Evolutionary conservation across 2,329 filamentous ascomycete genomes (phyloP), one percentile per base, ranked within the genome.

Genomic region (Phaeomoniella chlamydospora): DNA sequence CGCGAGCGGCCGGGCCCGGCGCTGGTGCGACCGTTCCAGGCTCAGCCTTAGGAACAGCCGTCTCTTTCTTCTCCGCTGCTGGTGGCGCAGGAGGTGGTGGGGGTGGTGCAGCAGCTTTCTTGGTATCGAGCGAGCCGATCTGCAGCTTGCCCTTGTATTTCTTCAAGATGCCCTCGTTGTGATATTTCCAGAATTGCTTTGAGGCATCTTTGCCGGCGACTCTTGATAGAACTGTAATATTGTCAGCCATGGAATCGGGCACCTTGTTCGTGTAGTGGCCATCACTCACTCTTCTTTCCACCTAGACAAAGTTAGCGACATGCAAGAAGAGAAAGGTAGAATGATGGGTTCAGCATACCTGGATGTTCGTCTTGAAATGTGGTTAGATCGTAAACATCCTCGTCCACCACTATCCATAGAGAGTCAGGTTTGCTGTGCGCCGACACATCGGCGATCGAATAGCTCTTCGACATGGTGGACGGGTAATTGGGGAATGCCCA

Each of bases 361-460:
- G 82, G 83, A 57, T 88, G 82, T 45, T 87, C 80, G 41, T 87
- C 78, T 56, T 84, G 80, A 57, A 88, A 88, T 53, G 77, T 86
- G 49, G 86, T 93, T 50, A 96, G 57, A 55, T 98, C 88, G 60
- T 94, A 96, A 47, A 96, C 88, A 59, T 96, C 88, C 50, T 87
- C 81, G 47, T 96, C 88, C 46, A 96, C 77, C 45, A 92, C 74
- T 52, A 96, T 83, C 74, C 78, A 96, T 42, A 94, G 69, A 55
- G 78, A 79, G 53, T 85, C 76, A 32, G 78, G 61, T 65, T 88
- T 94, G 70, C 85, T 94, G 62, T 96, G 87, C 62, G 81, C 76
- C 55, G 87, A 78, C 43, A 98, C 88, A 56, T 94, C 87, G 65
- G 72, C 72, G 45, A 77, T 70, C 37, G 78, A 80, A 58, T 94